Evolutionary conservation across 164 flowering plant genomes (phyloP), one percentile per base, ranked within the genome.

Genomic region (Saururus chinensis): DNA sequence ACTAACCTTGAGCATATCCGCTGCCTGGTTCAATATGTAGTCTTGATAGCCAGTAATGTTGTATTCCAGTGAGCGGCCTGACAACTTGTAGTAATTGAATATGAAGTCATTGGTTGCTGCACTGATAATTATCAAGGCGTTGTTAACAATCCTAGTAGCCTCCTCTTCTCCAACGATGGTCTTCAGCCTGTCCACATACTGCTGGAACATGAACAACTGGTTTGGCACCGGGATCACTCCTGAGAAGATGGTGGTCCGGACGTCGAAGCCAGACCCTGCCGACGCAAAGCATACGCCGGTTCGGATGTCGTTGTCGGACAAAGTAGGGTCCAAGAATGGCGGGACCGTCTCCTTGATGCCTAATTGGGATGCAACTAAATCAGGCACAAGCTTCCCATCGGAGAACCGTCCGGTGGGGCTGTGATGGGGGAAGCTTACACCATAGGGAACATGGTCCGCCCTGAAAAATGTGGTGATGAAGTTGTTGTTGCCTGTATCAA

Each of bases 401-500:
- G 86, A 80, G 54, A 88, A 88, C 60, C 91, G 70, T 0, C 95
- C 89, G 0, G 91, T 82, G 8, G 91, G 71, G 24, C 45, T 26
- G 0, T 61, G 59, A 8, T 70, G 63, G 0, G 79, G 79, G 53
- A 78, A 78, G 13, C 75, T 73, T 23, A 20, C 30, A 0, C 95
- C 95, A 53, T 81, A 87, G 0, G 88, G 88, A 0, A 4, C 23
- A 62, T 73, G 77, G 40, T 83, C 60, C 51, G 61, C 71, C 61
- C 56, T 67, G 8, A 69, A 16, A 0, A 62, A 0, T 0, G 86
- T 70, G 0, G 30, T 1, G 4, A 84, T 53, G 67, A 64, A 76
- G 71, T 85, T 84, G 77, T 87, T 87, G 41, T 81, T 84, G 17
- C 88, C 93, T 0, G 86, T 68, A 56, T 84, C 93, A 0, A 81